phyloP scores from a whole-genome alignment of 768 basidiomycete species.

The Russula sp. region DNA sequence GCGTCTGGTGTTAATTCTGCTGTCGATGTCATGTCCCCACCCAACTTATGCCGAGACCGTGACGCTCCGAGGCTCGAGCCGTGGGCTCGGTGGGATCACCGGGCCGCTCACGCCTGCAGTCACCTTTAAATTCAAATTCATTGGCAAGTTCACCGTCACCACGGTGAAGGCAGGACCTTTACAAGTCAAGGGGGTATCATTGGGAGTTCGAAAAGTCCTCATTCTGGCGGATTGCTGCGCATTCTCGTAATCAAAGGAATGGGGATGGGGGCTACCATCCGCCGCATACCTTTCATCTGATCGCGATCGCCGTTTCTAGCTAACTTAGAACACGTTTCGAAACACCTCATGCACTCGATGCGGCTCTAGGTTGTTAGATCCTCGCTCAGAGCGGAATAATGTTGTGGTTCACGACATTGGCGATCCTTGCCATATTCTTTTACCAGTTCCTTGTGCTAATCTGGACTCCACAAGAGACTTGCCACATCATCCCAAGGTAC shows the following conservation, averaged over 20 bases:
- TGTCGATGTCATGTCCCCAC: neutral
- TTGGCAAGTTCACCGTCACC: too few relatives aligned
- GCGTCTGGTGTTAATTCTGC: constrained; percentile 1
- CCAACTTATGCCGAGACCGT: neutral
- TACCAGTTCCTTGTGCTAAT: too few relatives aligned
- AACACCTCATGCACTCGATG: neutral
- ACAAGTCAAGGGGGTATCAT: too few relatives aligned
- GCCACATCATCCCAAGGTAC: neutral
- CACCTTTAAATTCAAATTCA: too few relatives aligned
- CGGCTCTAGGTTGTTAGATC: neutral
- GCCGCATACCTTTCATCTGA: neutral
- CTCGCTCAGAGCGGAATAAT: neutral
- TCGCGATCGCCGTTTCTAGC: neutral
- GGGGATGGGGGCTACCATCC: too few relatives aligned
- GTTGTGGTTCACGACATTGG: neutral
- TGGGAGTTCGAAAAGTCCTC: too few relatives aligned
- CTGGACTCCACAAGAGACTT: neutral
- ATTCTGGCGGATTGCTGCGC: neutral
- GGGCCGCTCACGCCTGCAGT: neutral
- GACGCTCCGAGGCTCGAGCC: too few relatives aligned
- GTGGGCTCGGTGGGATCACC: neutral
- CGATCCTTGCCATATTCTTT: too few relatives aligned
- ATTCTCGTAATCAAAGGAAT: neutral
- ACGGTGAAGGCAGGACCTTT: too few relatives aligned
- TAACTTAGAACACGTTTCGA: too few relatives aligned